phyloP scores from a whole-genome alignment of 176 grass and related monocot species.

The Lolium multiflorum region DNA sequence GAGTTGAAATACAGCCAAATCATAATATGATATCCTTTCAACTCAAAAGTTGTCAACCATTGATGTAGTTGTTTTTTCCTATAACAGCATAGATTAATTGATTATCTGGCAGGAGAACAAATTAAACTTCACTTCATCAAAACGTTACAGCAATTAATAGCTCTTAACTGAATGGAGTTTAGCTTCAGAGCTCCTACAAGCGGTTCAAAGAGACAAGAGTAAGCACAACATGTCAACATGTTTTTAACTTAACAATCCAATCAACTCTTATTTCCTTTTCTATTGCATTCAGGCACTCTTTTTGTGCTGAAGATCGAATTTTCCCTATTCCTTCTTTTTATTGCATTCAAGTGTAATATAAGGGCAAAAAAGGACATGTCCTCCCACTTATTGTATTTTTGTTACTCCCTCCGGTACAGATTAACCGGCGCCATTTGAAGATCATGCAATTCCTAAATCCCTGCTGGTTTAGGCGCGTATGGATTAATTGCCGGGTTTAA shows the following conservation, averaged over 20 bases:
- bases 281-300: background rate
- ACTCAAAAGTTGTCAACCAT: background rate
- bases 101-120: background rate
- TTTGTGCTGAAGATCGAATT: too few relatives aligned
- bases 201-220: conserved; percentile 15
- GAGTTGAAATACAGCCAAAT: conserved; percentile 5
- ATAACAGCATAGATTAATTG: background rate
- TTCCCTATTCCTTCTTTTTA: too few relatives aligned
- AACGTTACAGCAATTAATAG: background rate
- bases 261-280: background rate
- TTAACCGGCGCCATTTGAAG: too few relatives aligned
- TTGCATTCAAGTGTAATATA: background rate
- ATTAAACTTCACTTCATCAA: conserved; percentile 38
- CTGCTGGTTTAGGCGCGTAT: too few relatives aligned
- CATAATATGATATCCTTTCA: background rate
- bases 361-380: background rate
- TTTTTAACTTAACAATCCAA: conserved; percentile 5
- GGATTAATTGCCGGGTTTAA: too few relatives aligned
- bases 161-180: background rate
- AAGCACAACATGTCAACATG: background rate
- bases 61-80: background rate
- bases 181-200: conserved; percentile 13
- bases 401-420: too few relatives aligned
- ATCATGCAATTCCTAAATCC: too few relatives aligned
- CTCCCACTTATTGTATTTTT: background rate